Base-by-base conservation (phyloP, 1,139 yeast genomes). In the Pichia norvegensis region DNA sequence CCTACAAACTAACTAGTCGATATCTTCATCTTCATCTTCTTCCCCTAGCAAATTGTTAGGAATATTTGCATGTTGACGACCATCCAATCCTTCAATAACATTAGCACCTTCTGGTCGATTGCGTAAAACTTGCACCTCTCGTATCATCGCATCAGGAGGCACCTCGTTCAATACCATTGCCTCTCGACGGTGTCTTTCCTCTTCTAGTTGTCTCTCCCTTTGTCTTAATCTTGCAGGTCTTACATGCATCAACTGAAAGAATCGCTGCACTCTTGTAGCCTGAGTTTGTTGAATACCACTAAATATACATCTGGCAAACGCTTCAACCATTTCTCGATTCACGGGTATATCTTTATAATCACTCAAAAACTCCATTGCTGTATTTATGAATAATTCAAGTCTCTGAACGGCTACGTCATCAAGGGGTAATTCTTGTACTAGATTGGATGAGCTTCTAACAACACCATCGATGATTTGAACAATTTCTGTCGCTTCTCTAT, bases 401-500 rank as follows among this genome's bases (percentile, higher is more conserved):
- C 64, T 55, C 31, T 54, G 56, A 33, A 56, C 38, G 14, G 43
- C 16, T 38, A 54, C 55, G 2, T 46, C 42, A 22, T 54, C 50
- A 23, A 52, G 52, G 21, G 47, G 33, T 27, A 36, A 38, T n/a
- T 38, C 41, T 43, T 46, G 40, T 46, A 50, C 36, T 46, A 47
- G 21, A 27, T 45, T 46, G 23, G 47, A 25, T 41, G 57, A 44
- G 23, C 53, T 49, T 31, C 56, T 59, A 31, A 53, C 54, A 21
- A 61, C 55, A 4, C 60, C 49, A 23, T 53, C 53, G 22, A 61
- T 57, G 21, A 60, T 59, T 35, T 59, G 62, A 21, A 56, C 46
- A 20, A 60, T 46, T 45, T 61, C 65, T n/a, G 55, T 55, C 8
- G 58, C 57, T 43, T 61, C 65, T 9, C 60, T 45, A 38, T 57